Base-by-base conservation (phyloP, 73 alveolate species). In the Paramecium biaurelia region DNA sequence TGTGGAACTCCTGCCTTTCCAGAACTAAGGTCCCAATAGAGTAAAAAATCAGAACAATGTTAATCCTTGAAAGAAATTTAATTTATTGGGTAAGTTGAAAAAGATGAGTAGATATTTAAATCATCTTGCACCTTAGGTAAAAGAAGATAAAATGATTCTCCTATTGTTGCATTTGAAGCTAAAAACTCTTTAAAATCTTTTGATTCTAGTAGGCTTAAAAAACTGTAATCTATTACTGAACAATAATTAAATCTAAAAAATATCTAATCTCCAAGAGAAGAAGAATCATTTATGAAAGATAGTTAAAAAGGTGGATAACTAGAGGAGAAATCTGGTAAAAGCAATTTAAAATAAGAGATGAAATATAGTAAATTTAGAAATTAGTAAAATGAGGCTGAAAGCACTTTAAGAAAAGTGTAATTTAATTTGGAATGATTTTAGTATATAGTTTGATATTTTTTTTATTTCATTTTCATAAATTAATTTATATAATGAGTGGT, bases 121-220 rank as follows among this genome's bases (percentile, higher is more conserved):
- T 32, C 86, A 14, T 72, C 86, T 32, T 63, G 49, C 26, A 63
- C 84, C 21, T 32, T 63, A 30, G 84, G 84, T 14, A 72, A 37
- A 43, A 79, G 18, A 43, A 79, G 76, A 79, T 38, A 79, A 43
- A 47, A 79, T 41, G 90, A 79, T 79, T 79, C 90, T 18, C 90
- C 90, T 42, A 45, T 79, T 1, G 42, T 45, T 24, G 74, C 42
- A 30, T 79, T 79, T 45, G 90, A 79, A 79, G 56, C 72, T 45
- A 79, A 79, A 41, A 79, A 79, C 53, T 79, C 90, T 42, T 63
- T 79, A 21, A 38, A 23, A 45, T 79, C 90, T 8, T 45, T 30
- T 45, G 90, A 79, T 79, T 42, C 74, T 21, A 21, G 20, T 30
- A 79, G 37, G 37, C 43, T 79, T 11, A 63, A 63, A 32, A 63